These are phyloP conservation scores for Talaromyces trachyspermus DNA, from an alignment of 495 filamentous ascomycete genomes.

Conservation along the genomic window DNA sequence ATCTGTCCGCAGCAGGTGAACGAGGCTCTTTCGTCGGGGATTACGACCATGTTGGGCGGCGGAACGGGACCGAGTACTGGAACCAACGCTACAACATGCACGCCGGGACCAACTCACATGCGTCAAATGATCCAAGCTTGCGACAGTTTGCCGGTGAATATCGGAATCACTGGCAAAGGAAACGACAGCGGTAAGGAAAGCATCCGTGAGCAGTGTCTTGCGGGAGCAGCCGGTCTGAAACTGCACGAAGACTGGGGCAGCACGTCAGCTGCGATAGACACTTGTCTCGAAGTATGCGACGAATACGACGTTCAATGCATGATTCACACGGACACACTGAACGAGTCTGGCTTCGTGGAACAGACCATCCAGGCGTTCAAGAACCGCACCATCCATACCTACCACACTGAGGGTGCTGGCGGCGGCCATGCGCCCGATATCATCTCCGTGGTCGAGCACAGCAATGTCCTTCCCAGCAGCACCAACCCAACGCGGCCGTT, in stretches of 20 bases:
- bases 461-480: constrained; percentile 85
- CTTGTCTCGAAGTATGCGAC: constrained; percentile 82
- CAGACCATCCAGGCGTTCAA: constrained; percentile 84
- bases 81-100: constrained; percentile 93
- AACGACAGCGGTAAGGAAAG: constrained; percentile 73
- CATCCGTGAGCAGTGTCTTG: constrained; percentile 72
- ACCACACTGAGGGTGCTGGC: constrained; percentile 96
- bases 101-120: constrained; percentile 76
- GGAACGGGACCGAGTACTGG: constrained; percentile 95
- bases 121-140: constrained; percentile 89
- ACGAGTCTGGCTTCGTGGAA: constrained; percentile 96
- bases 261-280: constrained; percentile 88
- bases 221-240: constrained; percentile 87
- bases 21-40: constrained; percentile 78
- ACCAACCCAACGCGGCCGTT: constrained; percentile 94
- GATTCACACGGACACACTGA: constrained; percentile 96
- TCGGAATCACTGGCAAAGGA: constrained; percentile 93
- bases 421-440: constrained; percentile 97
- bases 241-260: constrained; percentile 97
- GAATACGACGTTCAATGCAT: constrained; percentile 88
- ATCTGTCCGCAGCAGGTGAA: constrained; percentile 94
- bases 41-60: constrained; percentile 89
- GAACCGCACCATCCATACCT: constrained; percentile 89
- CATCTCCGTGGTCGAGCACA: constrained; percentile 84
- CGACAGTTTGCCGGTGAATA: constrained; percentile 80